Percentiles rank a stretch among this genome's conserved stretches.
These are phyloP conservation scores for Calycina herbarum DNA, from an alignment of 2,329 filamentous ascomycete species.

Conservation along the genomic window DNA sequence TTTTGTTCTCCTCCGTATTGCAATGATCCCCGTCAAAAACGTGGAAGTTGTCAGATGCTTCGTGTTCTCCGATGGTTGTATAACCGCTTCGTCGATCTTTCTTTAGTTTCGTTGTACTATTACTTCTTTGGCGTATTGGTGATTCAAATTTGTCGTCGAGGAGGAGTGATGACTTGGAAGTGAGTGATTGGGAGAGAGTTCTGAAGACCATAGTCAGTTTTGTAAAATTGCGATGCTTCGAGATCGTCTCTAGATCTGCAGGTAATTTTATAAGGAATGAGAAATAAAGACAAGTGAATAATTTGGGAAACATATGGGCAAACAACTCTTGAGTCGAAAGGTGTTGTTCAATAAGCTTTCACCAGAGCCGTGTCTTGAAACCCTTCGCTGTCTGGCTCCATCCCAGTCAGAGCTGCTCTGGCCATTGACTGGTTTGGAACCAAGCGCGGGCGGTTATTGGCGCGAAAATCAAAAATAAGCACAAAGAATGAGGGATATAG, in stretches of 20 bases:
- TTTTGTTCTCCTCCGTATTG: slow-evolving; percentile 2
- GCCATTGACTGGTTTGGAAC: not conserved
- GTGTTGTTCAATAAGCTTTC: slow-evolving; percentile 3
- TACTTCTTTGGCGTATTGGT: not conserved
- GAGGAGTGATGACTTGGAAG: not conserved
- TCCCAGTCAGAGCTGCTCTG: not conserved
- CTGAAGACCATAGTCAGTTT: slow-evolving; percentile 4
- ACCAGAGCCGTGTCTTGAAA: slow-evolving; percentile 1
- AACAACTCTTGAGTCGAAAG: not conserved
- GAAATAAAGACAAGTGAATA: not conserved
- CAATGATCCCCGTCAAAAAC: slow-evolving; percentile 7
- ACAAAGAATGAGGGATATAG: not conserved
- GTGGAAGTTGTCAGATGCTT: not conserved
- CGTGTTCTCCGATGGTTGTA: not conserved
- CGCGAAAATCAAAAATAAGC: not conserved
- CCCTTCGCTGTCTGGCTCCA: not conserved
- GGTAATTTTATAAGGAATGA: not conserved
- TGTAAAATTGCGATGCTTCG: not conserved
- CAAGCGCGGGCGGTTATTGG: not conserved
- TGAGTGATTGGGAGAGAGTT: not conserved
- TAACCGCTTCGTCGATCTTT: not conserved
- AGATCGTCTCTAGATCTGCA: not conserved
- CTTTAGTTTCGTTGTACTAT: not conserved
- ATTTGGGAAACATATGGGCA: not conserved
- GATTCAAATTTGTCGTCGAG: not conserved